Percentiles rank a stretch among this genome's conserved stretches.
These are phyloP conservation scores for Hypomontagnella submonticulosa DNA, from an alignment of 495 filamentous ascomycete species.

Conservation along the genomic window DNA sequence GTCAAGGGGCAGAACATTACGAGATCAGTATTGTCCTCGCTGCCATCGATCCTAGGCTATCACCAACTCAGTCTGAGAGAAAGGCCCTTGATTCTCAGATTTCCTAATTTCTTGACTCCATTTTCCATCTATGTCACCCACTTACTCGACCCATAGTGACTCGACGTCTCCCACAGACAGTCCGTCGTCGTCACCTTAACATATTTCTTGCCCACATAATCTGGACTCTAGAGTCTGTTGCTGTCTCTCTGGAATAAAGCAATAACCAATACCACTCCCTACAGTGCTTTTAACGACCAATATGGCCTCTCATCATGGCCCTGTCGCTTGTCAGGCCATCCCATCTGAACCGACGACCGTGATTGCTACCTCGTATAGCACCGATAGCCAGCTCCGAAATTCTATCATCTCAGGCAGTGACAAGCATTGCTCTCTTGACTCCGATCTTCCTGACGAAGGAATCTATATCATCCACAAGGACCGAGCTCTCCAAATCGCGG, in stretches of 20 bases:
- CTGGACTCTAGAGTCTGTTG: not conserved
- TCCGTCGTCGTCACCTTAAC: too few species aligned
- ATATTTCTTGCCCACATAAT: too few species aligned
- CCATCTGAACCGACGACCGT: conserved; percentile 15
- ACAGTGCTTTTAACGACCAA: not conserved
- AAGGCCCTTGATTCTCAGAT: not conserved
- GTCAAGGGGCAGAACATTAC: too few species aligned
- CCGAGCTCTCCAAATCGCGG: conserved; percentile 38
- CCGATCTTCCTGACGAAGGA: conserved; percentile 38
- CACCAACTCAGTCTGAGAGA: not conserved
- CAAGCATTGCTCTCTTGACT: not conserved
- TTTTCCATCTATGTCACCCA: too few species aligned
- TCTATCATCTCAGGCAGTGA: conserved; percentile 17
- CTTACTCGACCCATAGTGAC: too few species aligned
- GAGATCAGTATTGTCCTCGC: too few species aligned
- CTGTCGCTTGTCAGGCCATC: conserved; percentile 20
- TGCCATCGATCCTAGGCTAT: too few species aligned
- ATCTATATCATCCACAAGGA: conserved; percentile 34
- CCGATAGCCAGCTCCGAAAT: conserved; percentile 15
- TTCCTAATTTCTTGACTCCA: not conserved
- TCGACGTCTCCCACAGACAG: too few species aligned
- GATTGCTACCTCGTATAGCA: conserved; percentile 14
- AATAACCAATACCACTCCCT: not conserved
- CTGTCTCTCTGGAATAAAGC: conserved; percentile 1
- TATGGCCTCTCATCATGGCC: conserved; percentile 8